Conservation (phyloP, 345 rosid species). For the Lagerstroemia speciosa region DNA sequence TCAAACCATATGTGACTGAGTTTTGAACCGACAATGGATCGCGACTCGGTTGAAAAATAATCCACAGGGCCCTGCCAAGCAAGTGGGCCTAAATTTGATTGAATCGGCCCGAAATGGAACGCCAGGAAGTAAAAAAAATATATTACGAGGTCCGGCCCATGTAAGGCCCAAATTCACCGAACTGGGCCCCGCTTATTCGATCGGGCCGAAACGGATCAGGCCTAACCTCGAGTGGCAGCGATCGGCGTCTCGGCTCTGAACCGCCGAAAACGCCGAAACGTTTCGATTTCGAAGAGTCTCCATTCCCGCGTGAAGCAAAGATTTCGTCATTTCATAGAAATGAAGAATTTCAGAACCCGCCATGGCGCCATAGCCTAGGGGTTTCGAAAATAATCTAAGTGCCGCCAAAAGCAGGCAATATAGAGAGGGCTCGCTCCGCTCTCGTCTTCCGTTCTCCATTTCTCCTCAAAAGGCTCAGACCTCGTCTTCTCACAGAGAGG, state of each 20-base stretch:
- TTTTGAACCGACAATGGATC: no score
- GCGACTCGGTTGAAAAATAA: no score
- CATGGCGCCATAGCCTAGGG: background rate
- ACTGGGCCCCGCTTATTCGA: no score
- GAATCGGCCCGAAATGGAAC: background rate
- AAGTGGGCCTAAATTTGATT: background rate
- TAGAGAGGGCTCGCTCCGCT: background rate
- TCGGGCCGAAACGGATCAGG: background rate
- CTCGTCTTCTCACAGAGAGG: background rate
- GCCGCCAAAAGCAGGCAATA: background rate
- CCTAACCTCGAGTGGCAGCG: background rate
- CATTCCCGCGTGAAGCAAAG: background rate
- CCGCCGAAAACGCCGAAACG: background rate
- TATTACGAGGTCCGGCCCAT: no score
- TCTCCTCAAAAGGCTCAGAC: background rate
- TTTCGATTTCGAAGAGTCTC: background rate
- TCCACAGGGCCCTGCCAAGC: no score
- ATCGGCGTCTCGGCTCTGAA: no score
- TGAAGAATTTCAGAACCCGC: background rate
- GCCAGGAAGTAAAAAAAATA: no score
- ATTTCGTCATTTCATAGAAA: background rate
- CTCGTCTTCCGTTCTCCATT: background rate
- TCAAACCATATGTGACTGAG: no score
- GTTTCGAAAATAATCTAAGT: background rate
- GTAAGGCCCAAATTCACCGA: no score